Evolutionary conservation across 371 early-diverging fungal species (phyloP).

Genomic region (Umbelopsis sp.): DNA sequence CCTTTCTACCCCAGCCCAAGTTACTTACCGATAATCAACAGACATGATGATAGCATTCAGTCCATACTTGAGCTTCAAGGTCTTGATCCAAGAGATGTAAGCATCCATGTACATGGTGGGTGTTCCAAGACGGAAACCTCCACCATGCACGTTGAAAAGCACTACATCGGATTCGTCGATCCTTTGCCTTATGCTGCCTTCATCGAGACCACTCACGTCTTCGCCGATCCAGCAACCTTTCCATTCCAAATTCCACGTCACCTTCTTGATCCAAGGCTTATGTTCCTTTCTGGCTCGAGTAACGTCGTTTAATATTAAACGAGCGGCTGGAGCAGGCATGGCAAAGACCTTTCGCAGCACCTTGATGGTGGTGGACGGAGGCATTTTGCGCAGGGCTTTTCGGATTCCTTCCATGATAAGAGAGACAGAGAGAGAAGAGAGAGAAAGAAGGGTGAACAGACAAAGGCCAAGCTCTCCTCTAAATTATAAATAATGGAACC

Average conservation of each 20-base stretch:
- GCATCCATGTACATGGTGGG: conserved; percentile 57
- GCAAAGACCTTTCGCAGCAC: conserved; percentile 44
- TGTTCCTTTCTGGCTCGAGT: conserved; percentile 45
- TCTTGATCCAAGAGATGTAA: conserved; percentile 42
- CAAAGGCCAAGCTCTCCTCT: neutral
- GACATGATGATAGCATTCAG: conserved; percentile 49
- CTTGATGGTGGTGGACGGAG: conserved; percentile 43
- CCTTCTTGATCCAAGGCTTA: conserved; percentile 42
- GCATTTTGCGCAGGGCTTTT: conserved; percentile 37
- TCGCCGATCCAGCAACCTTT: conserved; percentile 58
- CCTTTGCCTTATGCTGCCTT: conserved; percentile 30
- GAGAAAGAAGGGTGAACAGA: neutral
- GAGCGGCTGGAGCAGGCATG: conserved; percentile 51
- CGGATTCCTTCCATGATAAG: conserved; percentile 34
- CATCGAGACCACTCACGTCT: conserved; percentile 31
- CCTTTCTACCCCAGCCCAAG: neutral
- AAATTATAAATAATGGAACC: neutral
- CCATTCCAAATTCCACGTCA: conserved; percentile 41
- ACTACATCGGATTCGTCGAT: conserved; percentile 45
- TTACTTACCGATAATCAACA: conserved; percentile 38
- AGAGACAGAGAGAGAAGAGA: neutral
- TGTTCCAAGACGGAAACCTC: conserved; percentile 52
- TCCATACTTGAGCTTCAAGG: conserved; percentile 42
- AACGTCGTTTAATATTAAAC: conserved; percentile 47
- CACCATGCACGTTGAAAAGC: conserved; percentile 54